phyloP scores from a whole-genome alignment of 2,329 filamentous ascomycete genomes.

The Rutstroemia sp. region DNA sequence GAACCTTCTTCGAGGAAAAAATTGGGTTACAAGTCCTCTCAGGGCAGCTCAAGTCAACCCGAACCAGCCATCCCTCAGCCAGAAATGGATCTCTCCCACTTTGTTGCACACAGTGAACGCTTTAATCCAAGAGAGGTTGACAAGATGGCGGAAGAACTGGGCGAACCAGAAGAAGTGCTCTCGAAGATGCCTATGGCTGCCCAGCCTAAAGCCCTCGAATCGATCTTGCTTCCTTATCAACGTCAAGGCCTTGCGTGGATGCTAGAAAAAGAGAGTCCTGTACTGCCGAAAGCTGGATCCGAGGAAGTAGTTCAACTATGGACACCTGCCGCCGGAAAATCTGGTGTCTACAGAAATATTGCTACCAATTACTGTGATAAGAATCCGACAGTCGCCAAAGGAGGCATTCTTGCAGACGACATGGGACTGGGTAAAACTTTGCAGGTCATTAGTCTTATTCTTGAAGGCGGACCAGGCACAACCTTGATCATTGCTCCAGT shows the following conservation, averaged over 20 bases:
- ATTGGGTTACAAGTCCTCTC: constrained; percentile 20
- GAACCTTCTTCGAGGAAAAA: constrained; percentile 37
- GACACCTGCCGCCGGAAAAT: constrained; percentile 44
- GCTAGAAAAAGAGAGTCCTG: constrained; percentile 64
- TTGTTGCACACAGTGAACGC: constrained; percentile 58
- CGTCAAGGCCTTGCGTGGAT: constrained; percentile 75
- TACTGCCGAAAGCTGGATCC: constrained; percentile 50
- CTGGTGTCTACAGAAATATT: constrained; percentile 52
- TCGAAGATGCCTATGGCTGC: constrained; percentile 63
- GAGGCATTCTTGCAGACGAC: constrained; percentile 83
- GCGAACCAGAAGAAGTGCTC: constrained; percentile 52
- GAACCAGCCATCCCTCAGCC: constrained; percentile 12
- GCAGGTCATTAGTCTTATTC: constrained; percentile 73
- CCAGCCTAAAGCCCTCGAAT: constrained; percentile 58
- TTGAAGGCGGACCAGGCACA: constrained; percentile 46
- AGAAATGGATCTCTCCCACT: constrained; percentile 37
- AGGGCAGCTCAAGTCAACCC: constrained; percentile 13
- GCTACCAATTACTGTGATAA: constrained; percentile 61
- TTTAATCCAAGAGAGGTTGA: constrained; percentile 63
- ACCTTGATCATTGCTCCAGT: constrained; percentile 79
- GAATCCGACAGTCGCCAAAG: constrained; percentile 60
- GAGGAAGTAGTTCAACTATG: constrained; percentile 68
- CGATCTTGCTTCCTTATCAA: constrained; percentile 72
- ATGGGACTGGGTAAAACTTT: constrained; percentile 94
- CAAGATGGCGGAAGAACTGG: constrained; percentile 54